Conservation (phyloP, 139 green algal genomes). For the Limnomonas spitsbergensis region DNA sequence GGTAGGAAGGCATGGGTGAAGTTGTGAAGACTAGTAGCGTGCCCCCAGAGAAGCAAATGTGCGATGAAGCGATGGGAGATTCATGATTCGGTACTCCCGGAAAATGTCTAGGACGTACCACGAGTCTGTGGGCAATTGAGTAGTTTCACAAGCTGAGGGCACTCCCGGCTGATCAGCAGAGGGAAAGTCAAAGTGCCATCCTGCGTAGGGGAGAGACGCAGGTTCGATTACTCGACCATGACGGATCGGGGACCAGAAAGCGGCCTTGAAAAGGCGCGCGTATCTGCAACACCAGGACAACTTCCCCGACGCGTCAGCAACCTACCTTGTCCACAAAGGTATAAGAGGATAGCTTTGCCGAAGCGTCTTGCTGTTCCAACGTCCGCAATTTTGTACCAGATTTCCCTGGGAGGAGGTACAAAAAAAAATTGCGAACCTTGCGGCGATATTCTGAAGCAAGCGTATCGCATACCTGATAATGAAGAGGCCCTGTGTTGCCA, state of each 20-base stretch:
- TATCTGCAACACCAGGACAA: background rate
- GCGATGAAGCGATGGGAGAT: too few species aligned
- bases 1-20: background rate
- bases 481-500: background rate
- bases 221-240: too few species aligned
- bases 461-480: conserved; percentile 5
- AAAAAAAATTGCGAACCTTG: background rate
- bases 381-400: conserved; percentile 62
- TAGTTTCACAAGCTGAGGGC: conserved; percentile 7
- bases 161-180: background rate
- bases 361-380: conserved; percentile 67
- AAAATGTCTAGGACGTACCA: too few species aligned
- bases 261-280: too few species aligned
- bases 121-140: conserved; percentile 2
- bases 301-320: background rate
- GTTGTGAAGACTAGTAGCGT: too few species aligned
- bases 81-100: too few species aligned
- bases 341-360: conserved; percentile 30
- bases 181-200: conserved; percentile 51
- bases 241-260: too few species aligned
- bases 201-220: conserved; percentile 21
- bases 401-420: conserved; percentile 46
- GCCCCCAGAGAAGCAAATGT: too few species aligned
- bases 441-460: background rate
- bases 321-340: conserved; percentile 22